Evolutionary conservation across 495 filamentous ascomycete species (phyloP).

Genomic region (Xylaria flabelliformis): DNA sequence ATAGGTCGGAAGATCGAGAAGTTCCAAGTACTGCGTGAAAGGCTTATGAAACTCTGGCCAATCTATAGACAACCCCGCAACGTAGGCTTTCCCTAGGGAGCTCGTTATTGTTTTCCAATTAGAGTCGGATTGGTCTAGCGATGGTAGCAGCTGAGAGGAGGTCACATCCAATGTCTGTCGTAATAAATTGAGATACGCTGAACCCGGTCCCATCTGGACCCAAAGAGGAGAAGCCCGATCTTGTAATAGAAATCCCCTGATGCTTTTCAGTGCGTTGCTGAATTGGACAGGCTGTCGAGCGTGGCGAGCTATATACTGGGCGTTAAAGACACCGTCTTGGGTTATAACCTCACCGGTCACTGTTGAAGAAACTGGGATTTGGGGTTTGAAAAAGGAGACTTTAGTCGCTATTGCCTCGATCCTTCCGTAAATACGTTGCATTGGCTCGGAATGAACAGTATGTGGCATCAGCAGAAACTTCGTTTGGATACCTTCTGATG

Average conservation of each 20-base stretch:
- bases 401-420: constrained; percentile 57
- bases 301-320: constrained; percentile 50
- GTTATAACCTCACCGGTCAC: constrained; percentile 58
- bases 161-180: constrained; percentile 56
- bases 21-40: constrained; percentile 56
- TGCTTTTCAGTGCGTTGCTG: constrained; percentile 53
- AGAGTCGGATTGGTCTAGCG: constrained; percentile 39
- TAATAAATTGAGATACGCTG: constrained; percentile 62
- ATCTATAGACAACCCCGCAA: constrained; percentile 59
- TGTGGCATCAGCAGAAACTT: constrained; percentile 61
- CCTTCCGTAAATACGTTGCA: constrained; percentile 64
- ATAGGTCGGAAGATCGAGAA: constrained; percentile 67
- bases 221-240: constrained; percentile 42
- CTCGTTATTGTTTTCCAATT: constrained; percentile 61
- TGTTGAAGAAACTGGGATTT: constrained; percentile 62
- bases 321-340: constrained; percentile 47
- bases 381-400: constrained; percentile 62
- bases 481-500: constrained; percentile 54
- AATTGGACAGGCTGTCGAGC: constrained; percentile 69
- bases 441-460: constrained; percentile 70
- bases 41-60: constrained; percentile 73
- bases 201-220: constrained; percentile 63
- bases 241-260: constrained; percentile 33
- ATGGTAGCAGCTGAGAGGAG: constrained; percentile 50
- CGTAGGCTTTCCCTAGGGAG: constrained; percentile 58